Conservation (phyloP, 305 asterid species). For the Fraxinus dipetala region DNA sequence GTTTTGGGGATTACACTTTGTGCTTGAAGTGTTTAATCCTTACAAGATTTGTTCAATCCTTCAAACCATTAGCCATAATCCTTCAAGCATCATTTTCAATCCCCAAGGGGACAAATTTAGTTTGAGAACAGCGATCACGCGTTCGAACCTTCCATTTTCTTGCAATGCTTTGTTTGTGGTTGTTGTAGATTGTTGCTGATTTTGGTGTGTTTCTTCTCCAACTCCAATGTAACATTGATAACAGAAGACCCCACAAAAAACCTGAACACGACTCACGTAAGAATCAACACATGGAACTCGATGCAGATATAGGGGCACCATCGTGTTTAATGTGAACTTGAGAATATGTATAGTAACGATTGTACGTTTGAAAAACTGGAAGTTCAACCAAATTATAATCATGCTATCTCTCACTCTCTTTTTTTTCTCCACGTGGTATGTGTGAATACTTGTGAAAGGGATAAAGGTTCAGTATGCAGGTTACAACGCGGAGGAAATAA, state of each 20-base stretch:
- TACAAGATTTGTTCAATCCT: no score
- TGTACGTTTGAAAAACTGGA: background rate
- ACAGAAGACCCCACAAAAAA: background rate
- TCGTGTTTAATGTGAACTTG: constrained; percentile 1
- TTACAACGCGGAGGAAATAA: background rate
- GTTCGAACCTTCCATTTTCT: no score
- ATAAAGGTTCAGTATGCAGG: background rate
- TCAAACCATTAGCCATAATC: no score
- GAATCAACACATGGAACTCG: constrained; percentile 20
- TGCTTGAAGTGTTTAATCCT: no score
- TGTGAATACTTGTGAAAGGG: background rate
- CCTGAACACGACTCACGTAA: background rate
- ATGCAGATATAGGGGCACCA: constrained; percentile 22
- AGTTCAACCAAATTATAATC: background rate
- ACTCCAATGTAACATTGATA: no score
- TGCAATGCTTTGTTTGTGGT: no score
- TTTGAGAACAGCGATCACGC: no score
- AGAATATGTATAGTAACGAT: background rate
- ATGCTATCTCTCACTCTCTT: background rate
- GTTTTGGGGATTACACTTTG: no score
- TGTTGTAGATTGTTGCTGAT: no score
- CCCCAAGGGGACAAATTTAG: no score
- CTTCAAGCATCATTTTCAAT: no score
- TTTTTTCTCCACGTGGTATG: background rate
- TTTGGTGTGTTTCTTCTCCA: no score